Percentiles rank a stretch among this genome's conserved stretches.
These are phyloP conservation scores for Populus nigra DNA, from an alignment of 345 rosid genomes.

Conservation along the genomic window DNA sequence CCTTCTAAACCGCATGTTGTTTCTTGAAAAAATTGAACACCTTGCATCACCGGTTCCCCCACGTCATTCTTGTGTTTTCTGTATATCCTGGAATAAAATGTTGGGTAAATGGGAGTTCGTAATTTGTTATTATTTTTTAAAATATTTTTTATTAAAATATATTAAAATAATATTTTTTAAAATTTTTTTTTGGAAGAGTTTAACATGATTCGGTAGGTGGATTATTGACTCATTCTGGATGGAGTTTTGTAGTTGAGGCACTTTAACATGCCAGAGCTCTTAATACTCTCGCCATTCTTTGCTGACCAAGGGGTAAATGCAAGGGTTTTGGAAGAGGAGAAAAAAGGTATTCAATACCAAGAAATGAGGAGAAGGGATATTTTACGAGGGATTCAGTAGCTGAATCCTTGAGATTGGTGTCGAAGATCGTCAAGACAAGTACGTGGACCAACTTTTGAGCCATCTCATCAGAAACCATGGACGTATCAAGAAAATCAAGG, in stretches of 20 bases:
- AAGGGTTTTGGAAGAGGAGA: constrained; percentile 34
- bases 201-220: constrained; percentile 40
- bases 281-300: constrained; percentile 29
- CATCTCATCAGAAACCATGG: neutral
- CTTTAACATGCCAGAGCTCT: constrained; percentile 31
- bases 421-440: neutral
- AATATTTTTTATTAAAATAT: too few species aligned
- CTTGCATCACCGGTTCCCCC: too few species aligned
- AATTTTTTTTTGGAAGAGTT: too few species aligned
- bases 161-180: too few species aligned
- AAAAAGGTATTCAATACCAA: constrained; percentile 25
- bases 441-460: neutral
- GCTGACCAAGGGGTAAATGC: constrained; percentile 47
- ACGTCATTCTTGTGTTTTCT: too few species aligned
- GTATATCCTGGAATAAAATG: too few species aligned
- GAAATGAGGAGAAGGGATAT: constrained; percentile 37
- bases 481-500: neutral
- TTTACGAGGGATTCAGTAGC: constrained; percentile 37
- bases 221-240: constrained; percentile 45
- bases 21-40: too few species aligned
- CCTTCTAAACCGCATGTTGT: too few species aligned
- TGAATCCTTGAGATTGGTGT: constrained; percentile 32
- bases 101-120: too few species aligned
- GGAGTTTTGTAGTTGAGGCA: constrained; percentile 48
- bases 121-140: too few species aligned